These are phyloP conservation scores for Jatropha podagrica DNA, from an alignment of 441 rosid genomes.

Conservation along the genomic window DNA sequence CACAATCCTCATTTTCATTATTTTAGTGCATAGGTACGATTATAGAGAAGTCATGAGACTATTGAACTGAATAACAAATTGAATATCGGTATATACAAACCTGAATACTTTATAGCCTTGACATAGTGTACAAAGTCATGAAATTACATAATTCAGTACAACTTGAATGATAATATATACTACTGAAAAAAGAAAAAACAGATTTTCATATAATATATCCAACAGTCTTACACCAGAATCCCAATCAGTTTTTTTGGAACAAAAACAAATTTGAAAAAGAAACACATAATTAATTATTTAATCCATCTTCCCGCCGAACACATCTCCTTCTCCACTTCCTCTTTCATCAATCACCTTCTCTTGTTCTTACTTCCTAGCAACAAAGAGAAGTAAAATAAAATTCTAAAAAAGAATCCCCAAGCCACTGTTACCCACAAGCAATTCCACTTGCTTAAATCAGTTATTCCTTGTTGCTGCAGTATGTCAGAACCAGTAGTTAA, in stretches of 20 bases:
- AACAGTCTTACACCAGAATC: conserved; percentile 26
- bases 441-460: conserved; percentile 66
- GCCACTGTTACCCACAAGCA: conserved; percentile 75
- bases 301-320: neutral
- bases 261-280: neutral
- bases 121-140: no score
- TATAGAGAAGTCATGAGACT: no score
- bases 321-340: neutral
- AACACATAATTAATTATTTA: neutral
- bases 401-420: conserved; percentile 78
- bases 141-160: no score
- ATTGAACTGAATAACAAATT: no score
- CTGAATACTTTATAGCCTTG: no score
- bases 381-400: conserved; percentile 72
- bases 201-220: neutral
- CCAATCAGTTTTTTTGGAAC: neutral
- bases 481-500: conserved; percentile 67
- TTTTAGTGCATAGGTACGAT: no score
- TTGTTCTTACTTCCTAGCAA: conserved; percentile 88
- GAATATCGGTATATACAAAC: no score
- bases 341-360: conserved; percentile 40
- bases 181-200: neutral
- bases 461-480: conserved; percentile 56
- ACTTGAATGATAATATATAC: neutral
- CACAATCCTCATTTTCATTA: no score